phyloP scores from a whole-genome alignment of 805 yeast species.

The Candida endomychidarum region DNA sequence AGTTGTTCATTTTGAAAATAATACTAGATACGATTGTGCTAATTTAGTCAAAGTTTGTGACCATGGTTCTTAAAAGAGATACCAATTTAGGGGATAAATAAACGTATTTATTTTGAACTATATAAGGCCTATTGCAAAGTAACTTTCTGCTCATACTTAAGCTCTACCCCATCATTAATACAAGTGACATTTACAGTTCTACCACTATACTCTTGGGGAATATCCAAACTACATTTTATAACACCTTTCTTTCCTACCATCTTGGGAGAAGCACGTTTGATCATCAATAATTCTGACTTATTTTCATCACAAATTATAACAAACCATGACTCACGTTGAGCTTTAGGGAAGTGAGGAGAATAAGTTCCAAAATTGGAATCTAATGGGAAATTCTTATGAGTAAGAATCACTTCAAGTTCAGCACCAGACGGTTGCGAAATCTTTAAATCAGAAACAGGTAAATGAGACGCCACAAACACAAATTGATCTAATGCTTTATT shows the following conservation, averaged over 20 bases:
- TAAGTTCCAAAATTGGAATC: constrained; percentile 65
- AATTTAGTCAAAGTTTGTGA: constrained; percentile 25
- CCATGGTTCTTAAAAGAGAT: too few relatives aligned
- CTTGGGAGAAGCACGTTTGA: constrained; percentile 76
- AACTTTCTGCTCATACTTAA: constrained; percentile 37
- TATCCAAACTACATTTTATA: constrained; percentile 44
- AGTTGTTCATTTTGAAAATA: constrained; percentile 34
- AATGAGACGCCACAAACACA: constrained; percentile 47
- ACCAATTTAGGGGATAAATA: too few relatives aligned
- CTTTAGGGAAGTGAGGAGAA: constrained; percentile 82
- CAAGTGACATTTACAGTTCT: constrained; percentile 45
- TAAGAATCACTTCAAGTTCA: constrained; percentile 44
- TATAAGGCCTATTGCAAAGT: constrained; percentile 10
- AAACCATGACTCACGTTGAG: constrained; percentile 94
- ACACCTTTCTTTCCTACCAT: constrained; percentile 36
- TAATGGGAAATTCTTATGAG: constrained; percentile 51
- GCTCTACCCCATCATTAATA: constrained; percentile 67
- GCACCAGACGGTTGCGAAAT: constrained; percentile 38
- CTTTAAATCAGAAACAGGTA: constrained; percentile 60
- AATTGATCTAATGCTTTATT: constrained; percentile 49
- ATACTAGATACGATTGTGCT: constrained; percentile 39
- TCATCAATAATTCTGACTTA: constrained; percentile 54
- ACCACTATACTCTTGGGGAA: constrained; percentile 52
- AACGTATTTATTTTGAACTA: too few relatives aligned
- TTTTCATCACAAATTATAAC: constrained; percentile 55